phyloP scores from a whole-genome alignment of 202 grass and related monocot genomes.

The Setaria italica region DNA sequence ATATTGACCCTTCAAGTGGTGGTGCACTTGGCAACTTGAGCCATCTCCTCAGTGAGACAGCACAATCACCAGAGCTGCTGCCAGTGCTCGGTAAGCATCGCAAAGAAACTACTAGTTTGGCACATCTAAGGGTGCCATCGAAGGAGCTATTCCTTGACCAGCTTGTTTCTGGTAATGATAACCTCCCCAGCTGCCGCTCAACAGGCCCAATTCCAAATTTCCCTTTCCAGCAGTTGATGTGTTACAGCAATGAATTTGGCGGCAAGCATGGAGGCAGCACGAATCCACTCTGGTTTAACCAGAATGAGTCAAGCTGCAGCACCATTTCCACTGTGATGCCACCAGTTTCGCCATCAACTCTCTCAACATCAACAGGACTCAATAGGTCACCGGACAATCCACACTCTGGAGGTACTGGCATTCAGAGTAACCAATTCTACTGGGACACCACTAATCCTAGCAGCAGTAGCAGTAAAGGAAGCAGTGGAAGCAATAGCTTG shows the following conservation, averaged over 20 bases:
- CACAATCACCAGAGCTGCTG: constrained; percentile 44
- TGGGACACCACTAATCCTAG: constrained; percentile 48
- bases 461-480: constrained; percentile 58
- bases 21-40: constrained; percentile 35
- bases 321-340: constrained; percentile 45
- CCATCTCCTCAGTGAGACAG: constrained; percentile 49
- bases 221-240: constrained; percentile 50
- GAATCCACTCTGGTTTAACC: constrained; percentile 57
- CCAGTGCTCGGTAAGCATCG: constrained; percentile 40
- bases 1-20: constrained; percentile 40
- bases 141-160: constrained; percentile 56
- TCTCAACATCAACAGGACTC: constrained; percentile 51
- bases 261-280: constrained; percentile 29
- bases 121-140: constrained; percentile 38
- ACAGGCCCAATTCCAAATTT: constrained; percentile 45
- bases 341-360: constrained; percentile 48
- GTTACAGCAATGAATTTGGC: constrained; percentile 42
- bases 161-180: constrained; percentile 48
- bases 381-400: constrained; percentile 48
- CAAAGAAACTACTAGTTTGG: constrained; percentile 42
- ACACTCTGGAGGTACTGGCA: constrained; percentile 37
- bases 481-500: constrained; percentile 46
- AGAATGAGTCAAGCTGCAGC: constrained; percentile 51
- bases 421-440: constrained; percentile 37
- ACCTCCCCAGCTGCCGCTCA: constrained; percentile 34